Base-by-base conservation (phyloP, 208 protist species). In the Leishmania martiniquensis region DNA sequence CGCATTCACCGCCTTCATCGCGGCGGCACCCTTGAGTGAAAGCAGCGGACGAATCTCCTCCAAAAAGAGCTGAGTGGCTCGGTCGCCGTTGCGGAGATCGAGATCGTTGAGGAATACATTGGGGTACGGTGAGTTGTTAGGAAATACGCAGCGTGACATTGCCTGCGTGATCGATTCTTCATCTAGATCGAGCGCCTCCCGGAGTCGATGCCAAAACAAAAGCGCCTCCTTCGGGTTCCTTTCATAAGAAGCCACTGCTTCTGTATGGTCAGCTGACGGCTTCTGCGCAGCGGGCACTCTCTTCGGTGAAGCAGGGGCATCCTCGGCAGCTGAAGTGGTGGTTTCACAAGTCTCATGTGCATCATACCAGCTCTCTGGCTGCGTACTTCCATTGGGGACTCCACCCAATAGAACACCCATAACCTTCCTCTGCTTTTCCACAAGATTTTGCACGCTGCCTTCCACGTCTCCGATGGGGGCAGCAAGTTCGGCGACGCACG, bases 21-120 rank as follows among this genome's bases (percentile, higher is more conserved):
- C n/a, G 7, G 54, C 5, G 0, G 68, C 71, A 7, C 0, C n/a
- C 15, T 75, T 32, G 44, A 5, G 3, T 25, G 57, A 32, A 15
- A 81, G 17, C 12, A 81, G 62, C 2, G 45, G 10, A 22, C 57
- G 77, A 6, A 81, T 10, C 57, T 60, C 37, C 2, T 81, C 60
- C 44, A 81, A 29, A 45, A 81, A 81, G 12, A 25, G 0, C n/a
- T 29, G 32, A 20, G 77, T 60, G 0, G 52, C 13, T 25, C 84
- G 84, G 17, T 84, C 75, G 57, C 85, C 80, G 52, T 68, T 77
- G 42, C 69, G 66, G 12, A 84, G 60, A 25, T 91, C 81, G 0
- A 91, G 44, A 62, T 91, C 87, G 10, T 81, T 79, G 45, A 91
- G 80, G 62, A 81, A 87, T n/a, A 91, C 70, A 29, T 79, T 82